Evolutionary conservation across 1,284 basidiomycete species (phyloP).

Genomic region (Ceratobasidium sp.): DNA sequence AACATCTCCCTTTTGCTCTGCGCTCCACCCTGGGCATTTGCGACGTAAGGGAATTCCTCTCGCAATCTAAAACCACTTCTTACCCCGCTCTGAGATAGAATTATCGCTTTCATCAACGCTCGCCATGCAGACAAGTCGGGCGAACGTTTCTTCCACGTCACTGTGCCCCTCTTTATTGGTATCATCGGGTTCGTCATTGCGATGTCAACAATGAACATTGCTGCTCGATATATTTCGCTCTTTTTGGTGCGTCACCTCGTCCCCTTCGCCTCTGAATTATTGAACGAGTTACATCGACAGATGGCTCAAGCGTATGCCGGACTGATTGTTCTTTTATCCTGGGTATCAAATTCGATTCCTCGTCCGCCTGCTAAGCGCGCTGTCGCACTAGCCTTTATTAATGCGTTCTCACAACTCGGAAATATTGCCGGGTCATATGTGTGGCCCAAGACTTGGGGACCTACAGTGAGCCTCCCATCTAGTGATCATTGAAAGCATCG

Average conservation of each 20-base stretch:
- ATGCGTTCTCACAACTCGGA: conserved; percentile 76
- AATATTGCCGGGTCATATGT: conserved; percentile 81
- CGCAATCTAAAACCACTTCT: conserved; percentile 8
- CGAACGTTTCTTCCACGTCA: conserved; percentile 76
- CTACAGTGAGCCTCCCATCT: conserved; percentile 12
- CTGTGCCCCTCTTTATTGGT: conserved; percentile 67
- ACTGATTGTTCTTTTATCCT: conserved; percentile 76
- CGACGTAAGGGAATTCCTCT: conserved; percentile 62
- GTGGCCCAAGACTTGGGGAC: conserved; percentile 32
- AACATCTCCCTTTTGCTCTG: conserved; percentile 75
- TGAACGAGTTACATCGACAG: conserved; percentile 6
- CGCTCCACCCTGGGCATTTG: conserved; percentile 81
- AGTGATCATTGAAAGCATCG: neutral
- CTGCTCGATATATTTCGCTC: conserved; percentile 78
- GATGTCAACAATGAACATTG: conserved; percentile 73
- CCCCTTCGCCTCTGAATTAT: conserved; percentile 21
- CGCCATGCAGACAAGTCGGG: conserved; percentile 75
- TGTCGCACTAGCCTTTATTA: conserved; percentile 78
- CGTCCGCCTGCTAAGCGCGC: conserved; percentile 78
- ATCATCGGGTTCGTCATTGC: conserved; percentile 80
- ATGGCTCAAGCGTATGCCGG: conserved; percentile 81
- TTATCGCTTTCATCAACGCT: conserved; percentile 53
- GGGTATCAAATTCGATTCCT: conserved; percentile 77
- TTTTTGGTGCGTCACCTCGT: conserved; percentile 53
- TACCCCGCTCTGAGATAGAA: conserved; percentile 58